phyloP scores from a whole-genome alignment of 2,329 filamentous ascomycete species.

The Calonectria crousiana region DNA sequence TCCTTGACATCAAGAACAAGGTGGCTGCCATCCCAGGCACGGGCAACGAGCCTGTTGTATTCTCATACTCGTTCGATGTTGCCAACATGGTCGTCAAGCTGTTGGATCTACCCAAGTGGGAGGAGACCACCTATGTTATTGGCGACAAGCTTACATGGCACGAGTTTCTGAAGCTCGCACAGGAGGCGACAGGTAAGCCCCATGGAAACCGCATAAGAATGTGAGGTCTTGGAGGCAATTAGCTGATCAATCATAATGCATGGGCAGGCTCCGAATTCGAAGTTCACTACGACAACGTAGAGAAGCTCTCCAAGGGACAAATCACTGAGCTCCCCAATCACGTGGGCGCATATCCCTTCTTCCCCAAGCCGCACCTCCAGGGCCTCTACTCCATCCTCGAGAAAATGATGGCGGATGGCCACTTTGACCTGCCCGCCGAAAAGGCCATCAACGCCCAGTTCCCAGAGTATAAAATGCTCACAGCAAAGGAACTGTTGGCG shows the following conservation, averaged over 20 bases:
- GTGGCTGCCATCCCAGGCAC: conserved; percentile 61
- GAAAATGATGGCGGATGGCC: neutral
- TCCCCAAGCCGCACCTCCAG: conserved; percentile 15
- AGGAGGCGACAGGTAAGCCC: conserved; percentile 50
- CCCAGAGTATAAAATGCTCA: conserved; percentile 8
- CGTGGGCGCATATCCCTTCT: neutral
- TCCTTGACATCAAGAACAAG: conserved; percentile 58
- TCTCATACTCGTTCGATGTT: conserved; percentile 64
- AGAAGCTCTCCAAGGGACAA: neutral
- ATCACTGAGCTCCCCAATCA: conserved; percentile 21
- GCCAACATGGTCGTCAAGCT: conserved; percentile 57
- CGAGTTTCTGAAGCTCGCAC: conserved; percentile 56
- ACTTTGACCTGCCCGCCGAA: conserved; percentile 5
- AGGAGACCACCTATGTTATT: conserved; percentile 49
- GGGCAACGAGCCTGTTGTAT: conserved; percentile 57
- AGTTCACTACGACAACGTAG: neutral
- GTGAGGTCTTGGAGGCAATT: neutral
- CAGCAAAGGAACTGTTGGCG: neutral
- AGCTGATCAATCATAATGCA: neutral
- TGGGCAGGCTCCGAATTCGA: neutral
- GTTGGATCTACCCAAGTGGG: conserved; percentile 59
- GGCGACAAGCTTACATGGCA: conserved; percentile 59
- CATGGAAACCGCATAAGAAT: too few relatives aligned
- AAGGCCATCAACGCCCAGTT: conserved; percentile 6
- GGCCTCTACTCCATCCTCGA: neutral